Evolutionary conservation across 2,329 filamentous ascomycete genomes (phyloP), one percentile per base, ranked within the genome.

Genomic region (Eurotiales sp.): DNA sequence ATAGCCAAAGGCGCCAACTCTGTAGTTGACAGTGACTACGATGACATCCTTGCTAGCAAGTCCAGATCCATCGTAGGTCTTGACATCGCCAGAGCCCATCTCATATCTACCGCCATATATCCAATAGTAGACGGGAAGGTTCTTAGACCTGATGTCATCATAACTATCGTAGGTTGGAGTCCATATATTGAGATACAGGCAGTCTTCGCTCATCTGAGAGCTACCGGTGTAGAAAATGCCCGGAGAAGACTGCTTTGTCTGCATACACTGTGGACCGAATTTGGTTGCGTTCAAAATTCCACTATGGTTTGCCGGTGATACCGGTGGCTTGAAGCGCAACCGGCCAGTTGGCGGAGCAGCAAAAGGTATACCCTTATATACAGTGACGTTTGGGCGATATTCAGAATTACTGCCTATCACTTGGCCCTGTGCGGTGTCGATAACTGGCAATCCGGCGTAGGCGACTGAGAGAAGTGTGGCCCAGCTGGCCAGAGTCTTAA

Each of bases 331-430:
- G 58, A 56, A 61, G 1, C 59, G 57, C 46, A 60, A 59, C 36
- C 61, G 53, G 21, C 57, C 59, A 11, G 56, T 59, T 8, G 61
- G 60, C 17, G 58, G 58, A 12, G 61, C 58, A 3, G 61, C 59
- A 43, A 61, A 62, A 10, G 57, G 59, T 23, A 61, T 59, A 21
- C 56, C 57, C 40, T 61, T 50, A 45, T 57, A 63, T 7, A 56
- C 57, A 5, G 57, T 55, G 17, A 56, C 25, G n/a, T n/a, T n/a
- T n/a, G n/a, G n/a, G n/a, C n/a, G n/a, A n/a, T n/a, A n/a, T n/a
- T n/a, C n/a, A n/a, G n/a, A n/a, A n/a, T n/a, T n/a, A n/a, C n/a
- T n/a, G n/a, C n/a, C n/a, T n/a, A n/a, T n/a, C n/a, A n/a, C n/a
- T n/a, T n/a, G n/a, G n/a, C n/a, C n/a, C n/a, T n/a, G n/a, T n/a